Conservation (phyloP, 129 eudicot genomes). For the Helianthus tuberosus region DNA sequence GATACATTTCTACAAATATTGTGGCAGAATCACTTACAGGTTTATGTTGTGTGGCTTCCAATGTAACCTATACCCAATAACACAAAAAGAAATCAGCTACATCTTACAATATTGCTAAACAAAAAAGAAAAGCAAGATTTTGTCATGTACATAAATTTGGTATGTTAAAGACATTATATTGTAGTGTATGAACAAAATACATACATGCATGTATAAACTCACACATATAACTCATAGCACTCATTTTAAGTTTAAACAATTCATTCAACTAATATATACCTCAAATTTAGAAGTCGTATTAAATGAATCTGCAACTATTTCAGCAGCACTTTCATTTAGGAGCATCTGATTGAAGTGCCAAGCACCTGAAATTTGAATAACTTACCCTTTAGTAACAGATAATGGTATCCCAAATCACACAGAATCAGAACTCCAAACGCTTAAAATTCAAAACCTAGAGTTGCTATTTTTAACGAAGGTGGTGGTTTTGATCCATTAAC, state of each 20-base stretch:
- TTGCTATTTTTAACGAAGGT: too few relatives aligned
- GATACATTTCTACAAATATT: slow-evolving; percentile 80
- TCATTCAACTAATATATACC: slow-evolving; percentile 38
- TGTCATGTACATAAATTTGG: background rate
- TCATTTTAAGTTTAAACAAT: background rate
- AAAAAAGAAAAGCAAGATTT: too few relatives aligned
- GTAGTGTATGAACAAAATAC: background rate
- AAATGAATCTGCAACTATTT: slow-evolving; percentile 56
- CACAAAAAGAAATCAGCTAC: background rate
- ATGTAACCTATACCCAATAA: slow-evolving; percentile 59
- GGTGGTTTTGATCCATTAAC: too few relatives aligned
- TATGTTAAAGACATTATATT: background rate
- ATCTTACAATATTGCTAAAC: background rate
- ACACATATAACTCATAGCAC: background rate
- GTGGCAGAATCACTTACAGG: slow-evolving; percentile 84
- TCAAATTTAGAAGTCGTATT: slow-evolving; percentile 84
- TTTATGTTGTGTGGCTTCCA: slow-evolving; percentile 99
- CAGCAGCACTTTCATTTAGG: too few relatives aligned
- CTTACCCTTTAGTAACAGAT: too few relatives aligned
- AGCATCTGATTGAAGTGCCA: too few relatives aligned
- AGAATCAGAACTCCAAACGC: too few relatives aligned
- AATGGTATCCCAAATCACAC: too few relatives aligned
- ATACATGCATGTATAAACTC: background rate
- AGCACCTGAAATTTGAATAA: too few relatives aligned
- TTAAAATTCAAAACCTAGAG: too few relatives aligned